Percentiles rank a stretch among this genome's conserved stretches.
Conservation (phyloP, 2,329 filamentous ascomycete species). For the Cladosporium colombiae region DNA sequence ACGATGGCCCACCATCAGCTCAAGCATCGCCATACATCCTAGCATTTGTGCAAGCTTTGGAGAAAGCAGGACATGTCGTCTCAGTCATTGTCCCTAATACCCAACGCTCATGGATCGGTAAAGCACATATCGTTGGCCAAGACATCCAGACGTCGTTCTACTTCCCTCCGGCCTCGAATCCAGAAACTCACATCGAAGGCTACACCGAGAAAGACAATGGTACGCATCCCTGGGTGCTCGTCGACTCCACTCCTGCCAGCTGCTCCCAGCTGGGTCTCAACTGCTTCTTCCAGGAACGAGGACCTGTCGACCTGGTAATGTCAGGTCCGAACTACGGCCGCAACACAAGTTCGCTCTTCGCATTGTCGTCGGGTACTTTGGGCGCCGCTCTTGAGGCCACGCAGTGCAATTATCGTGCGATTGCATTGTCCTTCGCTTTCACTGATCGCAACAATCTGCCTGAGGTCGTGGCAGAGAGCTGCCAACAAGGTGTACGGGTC, state of each 20-base stretch:
- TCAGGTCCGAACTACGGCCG: slow-evolving; percentile 53
- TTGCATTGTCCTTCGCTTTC: slow-evolving; percentile 90
- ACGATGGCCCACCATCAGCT: slow-evolving; percentile 54
- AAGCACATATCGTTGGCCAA: slow-evolving; percentile 88
- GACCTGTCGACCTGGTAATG: slow-evolving; percentile 50
- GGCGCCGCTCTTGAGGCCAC: slow-evolving; percentile 54
- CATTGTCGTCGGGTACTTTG: slow-evolving; percentile 51
- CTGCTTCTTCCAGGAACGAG: slow-evolving; percentile 48
- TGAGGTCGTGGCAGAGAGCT: slow-evolving; percentile 75
- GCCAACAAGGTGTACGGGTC: slow-evolving; percentile 70
- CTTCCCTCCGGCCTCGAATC: slow-evolving; percentile 47
- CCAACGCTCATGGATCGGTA: slow-evolving; percentile 97
- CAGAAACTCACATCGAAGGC: slow-evolving; percentile 29
- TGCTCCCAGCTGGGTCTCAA: slow-evolving; percentile 53
- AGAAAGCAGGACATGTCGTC: slow-evolving; percentile 74
- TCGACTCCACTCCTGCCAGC: slow-evolving; percentile 52
- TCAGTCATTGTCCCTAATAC: slow-evolving; percentile 88
- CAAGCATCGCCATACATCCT: slow-evolving; percentile 53
- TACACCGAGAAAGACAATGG: slow-evolving; percentile 39
- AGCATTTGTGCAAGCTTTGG: slow-evolving; percentile 48
- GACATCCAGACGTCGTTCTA: slow-evolving; percentile 69
- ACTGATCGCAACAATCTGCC: slow-evolving; percentile 83
- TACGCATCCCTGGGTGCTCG: slow-evolving; percentile 49
- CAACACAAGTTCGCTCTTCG: slow-evolving; percentile 54
- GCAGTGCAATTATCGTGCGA: slow-evolving; percentile 55